These are phyloP conservation scores for Malassezia equina DNA, from an alignment of 1,284 basidiomycete genomes.

Conservation along the genomic window DNA sequence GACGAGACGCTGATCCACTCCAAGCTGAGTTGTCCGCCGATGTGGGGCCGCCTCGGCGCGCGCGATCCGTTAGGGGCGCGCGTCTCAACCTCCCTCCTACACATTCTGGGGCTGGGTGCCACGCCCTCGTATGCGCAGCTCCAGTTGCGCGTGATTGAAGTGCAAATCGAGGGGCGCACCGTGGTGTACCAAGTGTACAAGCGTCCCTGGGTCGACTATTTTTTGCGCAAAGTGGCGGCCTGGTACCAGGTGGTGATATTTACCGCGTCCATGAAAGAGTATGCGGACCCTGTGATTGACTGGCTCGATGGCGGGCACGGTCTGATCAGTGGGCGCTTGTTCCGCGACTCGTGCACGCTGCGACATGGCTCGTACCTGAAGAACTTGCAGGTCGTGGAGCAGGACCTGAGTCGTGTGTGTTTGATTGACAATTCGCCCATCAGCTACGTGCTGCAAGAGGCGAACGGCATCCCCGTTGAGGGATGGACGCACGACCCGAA, in stretches of 20 bases:
- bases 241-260: constrained; percentile 99
- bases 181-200: constrained; percentile 98
- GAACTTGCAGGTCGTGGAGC: constrained; percentile 74
- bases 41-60: constrained; percentile 15
- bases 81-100: constrained; percentile 17
- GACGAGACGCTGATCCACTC: constrained; percentile 98
- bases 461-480: constrained; percentile 96
- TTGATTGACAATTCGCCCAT: constrained; percentile 93
- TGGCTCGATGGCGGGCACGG: constrained; percentile 87
- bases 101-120: constrained; percentile 34
- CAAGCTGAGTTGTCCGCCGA: constrained; percentile 62
- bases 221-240: constrained; percentile 59
- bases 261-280: constrained; percentile 97
- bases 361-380: constrained; percentile 91
- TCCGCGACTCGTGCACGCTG: constrained; percentile 88
- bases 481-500: constrained; percentile 96
- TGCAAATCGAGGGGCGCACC: constrained; percentile 74
- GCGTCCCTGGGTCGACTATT: constrained; percentile 71
- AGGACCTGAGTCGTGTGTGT: constrained; percentile 79
- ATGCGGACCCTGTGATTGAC: constrained; percentile 98
- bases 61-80: constrained; percentile 1
- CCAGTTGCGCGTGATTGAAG: constrained; percentile 80
- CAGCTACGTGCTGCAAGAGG: constrained; percentile 84
- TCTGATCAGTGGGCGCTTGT: constrained; percentile 74
- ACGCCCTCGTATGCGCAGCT: constrained; percentile 17